Percentiles rank a stretch among this genome's conserved stretches.
These are phyloP conservation scores for Colletotrichum echinochloae DNA, from an alignment of 2,329 filamentous ascomycete species.

Conservation along the genomic window DNA sequence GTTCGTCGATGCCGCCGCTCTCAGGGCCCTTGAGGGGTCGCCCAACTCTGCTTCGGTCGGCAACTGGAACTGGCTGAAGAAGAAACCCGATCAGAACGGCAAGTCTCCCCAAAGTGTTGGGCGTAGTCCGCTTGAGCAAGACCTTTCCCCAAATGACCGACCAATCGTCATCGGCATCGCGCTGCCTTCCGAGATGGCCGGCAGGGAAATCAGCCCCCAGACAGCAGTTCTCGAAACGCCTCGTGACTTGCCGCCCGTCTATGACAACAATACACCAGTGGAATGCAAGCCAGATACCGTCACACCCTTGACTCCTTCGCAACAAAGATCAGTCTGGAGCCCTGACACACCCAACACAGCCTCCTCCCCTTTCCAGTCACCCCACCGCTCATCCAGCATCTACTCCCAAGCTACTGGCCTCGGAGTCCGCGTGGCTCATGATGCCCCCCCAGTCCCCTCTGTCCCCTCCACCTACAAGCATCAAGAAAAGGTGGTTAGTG, in stretches of 20 bases:
- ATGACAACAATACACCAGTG: slow-evolving; percentile 25
- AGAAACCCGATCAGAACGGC: slow-evolving; percentile 46
- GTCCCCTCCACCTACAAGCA: slow-evolving; percentile 61
- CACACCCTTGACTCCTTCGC: slow-evolving; percentile 48
- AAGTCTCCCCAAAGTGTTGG: slow-evolving; percentile 45
- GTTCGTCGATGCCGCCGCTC: slow-evolving; percentile 70
- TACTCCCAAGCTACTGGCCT: slow-evolving; percentile 68
- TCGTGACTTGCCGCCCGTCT: slow-evolving; percentile 45
- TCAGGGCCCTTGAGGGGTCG: slow-evolving; percentile 69
- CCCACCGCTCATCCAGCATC: slow-evolving; percentile 67
- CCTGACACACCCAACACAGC: slow-evolving; percentile 69
- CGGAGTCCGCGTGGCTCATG: slow-evolving; percentile 45
- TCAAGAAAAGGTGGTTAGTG: slow-evolving; percentile 48
- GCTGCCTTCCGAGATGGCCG: slow-evolving; percentile 64
- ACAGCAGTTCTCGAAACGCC: slow-evolving; percentile 59
- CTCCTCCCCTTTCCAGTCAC: slow-evolving; percentile 54
- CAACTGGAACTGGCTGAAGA: slow-evolving; percentile 68
- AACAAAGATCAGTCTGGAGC: slow-evolving; percentile 68
- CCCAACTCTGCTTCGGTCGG: slow-evolving; percentile 66
- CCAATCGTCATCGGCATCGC: slow-evolving; percentile 80
- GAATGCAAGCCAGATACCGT: slow-evolving; percentile 41
- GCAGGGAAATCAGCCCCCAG: slow-evolving; percentile 59
- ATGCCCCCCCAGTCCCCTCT: slow-evolving; percentile 70
- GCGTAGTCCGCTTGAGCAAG: slow-evolving; percentile 50
- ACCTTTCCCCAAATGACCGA: slow-evolving; percentile 76